Evolutionary conservation across 176 grass and related monocot species (phyloP).

Genomic region (Bothriochloa decipiens): DNA sequence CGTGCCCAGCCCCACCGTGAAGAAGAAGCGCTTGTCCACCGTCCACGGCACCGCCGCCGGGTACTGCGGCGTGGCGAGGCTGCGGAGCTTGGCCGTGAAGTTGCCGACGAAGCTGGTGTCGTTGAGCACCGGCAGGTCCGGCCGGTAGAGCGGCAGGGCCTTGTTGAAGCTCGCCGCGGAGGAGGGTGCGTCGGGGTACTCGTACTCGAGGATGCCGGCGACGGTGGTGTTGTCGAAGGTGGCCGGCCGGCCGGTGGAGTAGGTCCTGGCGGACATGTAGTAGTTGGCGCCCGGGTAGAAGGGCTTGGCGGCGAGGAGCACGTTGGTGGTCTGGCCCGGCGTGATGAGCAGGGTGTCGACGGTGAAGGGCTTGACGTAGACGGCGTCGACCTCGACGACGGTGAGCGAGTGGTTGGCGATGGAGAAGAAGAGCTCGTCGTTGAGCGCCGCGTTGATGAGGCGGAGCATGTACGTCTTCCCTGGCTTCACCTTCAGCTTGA

Average conservation of each 20-base stretch:
- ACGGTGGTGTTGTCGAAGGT: slow-evolving; percentile 62
- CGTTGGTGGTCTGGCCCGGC: slow-evolving; percentile 75
- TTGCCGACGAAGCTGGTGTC: slow-evolving; percentile 54
- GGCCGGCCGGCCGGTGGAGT: slow-evolving; percentile 31
- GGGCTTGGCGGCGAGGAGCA: slow-evolving; percentile 58
- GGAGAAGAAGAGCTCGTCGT: slow-evolving; percentile 80
- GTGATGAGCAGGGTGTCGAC: slow-evolving; percentile 55
- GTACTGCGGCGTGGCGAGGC: slow-evolving; percentile 49
- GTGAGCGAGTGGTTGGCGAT: slow-evolving; percentile 69
- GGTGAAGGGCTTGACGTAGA: slow-evolving; percentile 67
- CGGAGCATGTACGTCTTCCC: slow-evolving; percentile 71
- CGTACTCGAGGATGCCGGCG: slow-evolving; percentile 62
- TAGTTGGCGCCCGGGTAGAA: slow-evolving; percentile 45
- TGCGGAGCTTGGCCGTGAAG: slow-evolving; percentile 59
- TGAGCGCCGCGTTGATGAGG: slow-evolving; percentile 73
- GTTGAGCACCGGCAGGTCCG: slow-evolving; percentile 34
- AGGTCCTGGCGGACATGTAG: slow-evolving; percentile 50
- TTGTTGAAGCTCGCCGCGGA: slow-evolving; percentile 33
- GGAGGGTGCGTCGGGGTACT: slow-evolving; percentile 2
- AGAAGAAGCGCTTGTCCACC: slow-evolving; percentile 59
- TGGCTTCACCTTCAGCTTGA: slow-evolving; percentile 61
- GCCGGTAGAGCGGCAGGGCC: slow-evolving; percentile 52
- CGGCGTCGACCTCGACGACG: slow-evolving; percentile 70
- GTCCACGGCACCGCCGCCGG: slow-evolving; percentile 55
- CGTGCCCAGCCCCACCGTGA: slow-evolving; percentile 65